phyloP scores from a whole-genome alignment of 768 basidiomycete genomes.

The Exsudoporus frostii region DNA sequence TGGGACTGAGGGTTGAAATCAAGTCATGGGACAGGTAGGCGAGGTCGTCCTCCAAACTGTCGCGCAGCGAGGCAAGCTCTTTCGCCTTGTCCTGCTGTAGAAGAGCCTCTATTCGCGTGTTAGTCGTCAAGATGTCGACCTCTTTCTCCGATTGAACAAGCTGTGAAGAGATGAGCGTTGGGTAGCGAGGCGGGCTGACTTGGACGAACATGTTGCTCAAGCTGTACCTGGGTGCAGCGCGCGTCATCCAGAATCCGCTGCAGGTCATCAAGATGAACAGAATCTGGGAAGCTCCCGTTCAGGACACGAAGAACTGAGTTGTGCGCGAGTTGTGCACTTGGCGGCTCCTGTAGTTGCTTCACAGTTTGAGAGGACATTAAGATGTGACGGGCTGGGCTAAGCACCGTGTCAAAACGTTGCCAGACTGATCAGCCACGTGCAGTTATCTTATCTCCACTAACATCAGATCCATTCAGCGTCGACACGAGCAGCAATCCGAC shows the following conservation, averaged over 20 bases:
- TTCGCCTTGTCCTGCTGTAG: conserved; percentile 61
- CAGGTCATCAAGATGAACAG: conserved; percentile 50
- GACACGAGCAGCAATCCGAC: background rate
- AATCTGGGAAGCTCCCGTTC: conserved; percentile 44
- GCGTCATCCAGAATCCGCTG: conserved; percentile 44
- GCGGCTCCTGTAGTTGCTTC: conserved; percentile 46
- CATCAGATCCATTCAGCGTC: no score
- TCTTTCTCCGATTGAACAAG: conserved; percentile 49
- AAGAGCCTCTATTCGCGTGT: conserved; percentile 47
- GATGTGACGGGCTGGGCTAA: background rate
- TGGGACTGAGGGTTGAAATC: conserved; percentile 46
- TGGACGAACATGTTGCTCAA: conserved; percentile 45
- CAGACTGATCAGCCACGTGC: conserved; percentile 15
- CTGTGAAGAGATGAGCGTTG: conserved; percentile 44
- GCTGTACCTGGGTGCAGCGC: conserved; percentile 36
- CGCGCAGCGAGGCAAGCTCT: conserved; percentile 71
- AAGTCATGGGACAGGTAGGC: conserved; percentile 63
- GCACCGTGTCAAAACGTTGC: background rate
- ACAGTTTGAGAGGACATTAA: conserved; percentile 45
- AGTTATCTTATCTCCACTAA: conserved; percentile 22
- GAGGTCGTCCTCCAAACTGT: conserved; percentile 76
- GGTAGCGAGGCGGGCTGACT: conserved; percentile 10
- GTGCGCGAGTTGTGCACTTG: conserved; percentile 42
- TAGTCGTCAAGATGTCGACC: conserved; percentile 44
- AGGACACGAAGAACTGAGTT: conserved; percentile 35